Base-by-base conservation (phyloP, 2,329 filamentous ascomycete genomes). In the Scedosporium dehoogii region DNA sequence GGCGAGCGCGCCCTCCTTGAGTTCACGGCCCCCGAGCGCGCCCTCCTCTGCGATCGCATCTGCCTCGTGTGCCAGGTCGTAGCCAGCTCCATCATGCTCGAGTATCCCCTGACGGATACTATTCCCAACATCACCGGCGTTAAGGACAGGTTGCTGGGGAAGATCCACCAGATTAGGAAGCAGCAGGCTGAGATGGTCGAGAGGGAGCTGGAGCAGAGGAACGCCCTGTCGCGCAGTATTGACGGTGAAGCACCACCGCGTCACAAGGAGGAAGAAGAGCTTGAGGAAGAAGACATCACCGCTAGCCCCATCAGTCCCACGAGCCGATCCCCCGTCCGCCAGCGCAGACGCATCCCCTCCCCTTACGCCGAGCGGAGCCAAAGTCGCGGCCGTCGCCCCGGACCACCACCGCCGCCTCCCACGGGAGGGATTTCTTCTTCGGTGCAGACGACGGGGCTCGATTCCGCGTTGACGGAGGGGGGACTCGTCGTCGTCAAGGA, bases 21-120 rank as follows among this genome's bases (percentile, higher is more conserved):
- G 65, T 92, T 90, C 72, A 97, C 94, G 1, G 81, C 85, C 4
- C 79, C 84, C 7, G 93, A 99, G 74, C 85, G 94, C 61, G 84
- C 83, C 9, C 86, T 92, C 65, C 81, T 99, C 38, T 96, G 91
- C 68, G 85, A 90, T 61, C 86, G 94, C 60, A 96, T 97, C 69
- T 96, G 91, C 71, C 94, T 97, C 80, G 82, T 99, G 16, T 85
- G 85, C 66, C 81, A 86, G 70, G 94, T 97, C 5, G 84, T 99
- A 65, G 94, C 94, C 1, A 94, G 90, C 51, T 96, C 90, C 14
- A 86, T 97, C 76, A 96, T 96, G 80, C 82, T 97, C 7, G 92
- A 96, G 74, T 97, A 96, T 69, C 92, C 94, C 0, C 80, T 99
- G 63, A 93, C 89, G 42, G 92, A 97, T 70, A 90, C 90, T 12